Conservation (phyloP, 1,284 basidiomycete species). For the Fomitopsis betulina region DNA sequence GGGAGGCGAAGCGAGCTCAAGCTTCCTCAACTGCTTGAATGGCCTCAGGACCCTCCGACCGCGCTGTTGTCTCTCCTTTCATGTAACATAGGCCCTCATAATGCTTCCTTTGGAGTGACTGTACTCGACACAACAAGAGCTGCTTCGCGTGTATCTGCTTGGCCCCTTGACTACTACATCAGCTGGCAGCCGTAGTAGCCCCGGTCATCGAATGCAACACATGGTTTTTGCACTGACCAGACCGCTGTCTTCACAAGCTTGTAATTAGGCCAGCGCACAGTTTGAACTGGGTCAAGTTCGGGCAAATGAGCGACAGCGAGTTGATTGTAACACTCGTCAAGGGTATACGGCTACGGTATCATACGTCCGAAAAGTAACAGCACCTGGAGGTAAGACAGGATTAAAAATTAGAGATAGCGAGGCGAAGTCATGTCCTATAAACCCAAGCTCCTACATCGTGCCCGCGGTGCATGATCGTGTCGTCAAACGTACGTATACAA, state of each 20-base stretch:
- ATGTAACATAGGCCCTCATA: background rate
- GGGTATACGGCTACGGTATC: conserved; percentile 24
- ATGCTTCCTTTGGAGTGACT: background rate
- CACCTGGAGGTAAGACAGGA: conserved; percentile 8
- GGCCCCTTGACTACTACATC: too few relatives aligned
- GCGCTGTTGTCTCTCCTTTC: background rate
- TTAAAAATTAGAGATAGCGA: conserved; percentile 7
- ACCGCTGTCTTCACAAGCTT: background rate
- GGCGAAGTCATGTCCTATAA: background rate
- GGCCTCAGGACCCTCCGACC: too few relatives aligned
- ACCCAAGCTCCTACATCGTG: conserved; percentile 6
- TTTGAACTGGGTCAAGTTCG: background rate
- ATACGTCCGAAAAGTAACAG: conserved; percentile 10
- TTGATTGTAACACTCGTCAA: conserved; percentile 11
- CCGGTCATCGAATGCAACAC: too few relatives aligned
- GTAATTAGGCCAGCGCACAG: conserved; percentile 5
- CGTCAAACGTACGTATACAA: background rate
- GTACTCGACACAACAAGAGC: too few relatives aligned
- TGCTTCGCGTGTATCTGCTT: too few relatives aligned
- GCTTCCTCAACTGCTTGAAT: background rate
- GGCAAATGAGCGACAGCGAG: conserved; percentile 22
- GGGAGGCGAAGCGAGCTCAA: background rate
- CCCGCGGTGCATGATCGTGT: conserved; percentile 1
- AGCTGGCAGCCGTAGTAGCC: too few relatives aligned
- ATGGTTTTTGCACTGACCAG: too few relatives aligned